phyloP scores from a whole-genome alignment of 2,329 filamentous ascomycete genomes.

The Penicillium italicum region DNA sequence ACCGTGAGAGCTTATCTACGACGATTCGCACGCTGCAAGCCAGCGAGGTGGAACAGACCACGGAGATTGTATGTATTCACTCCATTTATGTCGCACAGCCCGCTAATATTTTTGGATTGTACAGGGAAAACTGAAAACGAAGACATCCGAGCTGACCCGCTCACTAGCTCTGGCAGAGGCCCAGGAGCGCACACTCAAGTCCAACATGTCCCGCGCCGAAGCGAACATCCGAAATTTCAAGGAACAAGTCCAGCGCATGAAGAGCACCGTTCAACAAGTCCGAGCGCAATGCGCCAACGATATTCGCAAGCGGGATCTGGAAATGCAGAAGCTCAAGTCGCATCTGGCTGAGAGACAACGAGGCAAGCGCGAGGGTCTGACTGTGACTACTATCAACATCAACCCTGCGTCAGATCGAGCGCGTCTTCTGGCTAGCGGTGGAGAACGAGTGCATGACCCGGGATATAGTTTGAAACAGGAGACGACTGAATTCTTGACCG shows the following conservation, averaged over 20 bases:
- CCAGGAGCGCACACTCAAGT: conserved; percentile 65
- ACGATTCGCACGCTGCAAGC: conserved; percentile 73
- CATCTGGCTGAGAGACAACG: conserved; percentile 70
- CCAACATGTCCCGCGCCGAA: conserved; percentile 71
- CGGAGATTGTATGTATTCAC: conserved; percentile 56
- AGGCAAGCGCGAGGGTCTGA: conserved; percentile 54
- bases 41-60: conserved; percentile 69
- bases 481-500: conserved; percentile 86
- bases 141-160: conserved; percentile 55
- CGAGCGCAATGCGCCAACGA: conserved; percentile 86
- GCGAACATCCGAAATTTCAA: conserved; percentile 70
- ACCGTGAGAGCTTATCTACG: conserved; percentile 75
- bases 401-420: conserved; percentile 40
- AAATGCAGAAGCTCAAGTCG: conserved; percentile 83
- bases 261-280: conserved; percentile 75
- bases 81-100: not conserved
- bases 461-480: conserved; percentile 74
- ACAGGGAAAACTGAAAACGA: conserved; percentile 53
- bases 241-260: conserved; percentile 77
- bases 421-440: conserved; percentile 29
- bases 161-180: conserved; percentile 61
- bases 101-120: not conserved
- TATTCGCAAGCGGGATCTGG: conserved; percentile 81
- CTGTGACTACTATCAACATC: conserved; percentile 48
- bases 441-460: conserved; percentile 50